A percentile compares a stretch with the other conserved stretches of the same genome.
Evolutionary conservation across 140 eudicot genomes (phyloP).

Genomic region (Flaveria floridana): DNA sequence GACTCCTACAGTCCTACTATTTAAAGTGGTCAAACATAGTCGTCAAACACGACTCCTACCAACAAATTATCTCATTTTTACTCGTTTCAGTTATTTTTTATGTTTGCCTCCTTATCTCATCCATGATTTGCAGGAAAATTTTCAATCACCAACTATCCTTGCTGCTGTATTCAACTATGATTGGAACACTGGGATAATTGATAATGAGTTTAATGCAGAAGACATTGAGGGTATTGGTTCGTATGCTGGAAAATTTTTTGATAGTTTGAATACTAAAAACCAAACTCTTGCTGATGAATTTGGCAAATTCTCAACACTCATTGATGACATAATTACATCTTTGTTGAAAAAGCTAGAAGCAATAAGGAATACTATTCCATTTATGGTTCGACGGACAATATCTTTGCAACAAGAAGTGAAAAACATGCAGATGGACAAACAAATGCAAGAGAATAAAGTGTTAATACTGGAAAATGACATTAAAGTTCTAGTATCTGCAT

Average conservation of each 20-base stretch:
- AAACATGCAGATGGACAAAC: constrained; percentile 45
- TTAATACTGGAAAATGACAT: constrained; percentile 44
- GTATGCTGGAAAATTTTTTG: constrained; percentile 49
- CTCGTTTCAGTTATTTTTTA: not conserved
- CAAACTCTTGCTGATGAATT: constrained; percentile 49
- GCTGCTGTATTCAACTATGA: constrained; percentile 34
- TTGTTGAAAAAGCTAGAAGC: constrained; percentile 44
- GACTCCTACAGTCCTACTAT: not conserved
- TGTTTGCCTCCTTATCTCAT: constrained; percentile 12
- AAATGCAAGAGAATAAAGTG: constrained; percentile 38
- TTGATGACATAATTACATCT: constrained; percentile 58
- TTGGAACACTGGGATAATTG: constrained; percentile 37
- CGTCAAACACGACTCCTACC: not conserved
- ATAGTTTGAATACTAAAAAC: constrained; percentile 49
- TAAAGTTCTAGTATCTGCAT: constrained; percentile 47
- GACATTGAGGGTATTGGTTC: constrained; percentile 46
- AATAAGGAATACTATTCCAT: constrained; percentile 41
- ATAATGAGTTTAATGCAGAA: constrained; percentile 43
- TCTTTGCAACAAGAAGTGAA: constrained; percentile 45
- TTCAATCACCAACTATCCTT: constrained; percentile 33
- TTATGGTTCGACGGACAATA: constrained; percentile 35
- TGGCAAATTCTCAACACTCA: constrained; percentile 40
- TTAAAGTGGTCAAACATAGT: constrained; percentile 2
- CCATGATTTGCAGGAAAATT: constrained; percentile 55
- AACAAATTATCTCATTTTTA: constrained; percentile 10